phyloP scores from a whole-genome alignment of 345 rosid genomes.

The Clausena lansium region DNA sequence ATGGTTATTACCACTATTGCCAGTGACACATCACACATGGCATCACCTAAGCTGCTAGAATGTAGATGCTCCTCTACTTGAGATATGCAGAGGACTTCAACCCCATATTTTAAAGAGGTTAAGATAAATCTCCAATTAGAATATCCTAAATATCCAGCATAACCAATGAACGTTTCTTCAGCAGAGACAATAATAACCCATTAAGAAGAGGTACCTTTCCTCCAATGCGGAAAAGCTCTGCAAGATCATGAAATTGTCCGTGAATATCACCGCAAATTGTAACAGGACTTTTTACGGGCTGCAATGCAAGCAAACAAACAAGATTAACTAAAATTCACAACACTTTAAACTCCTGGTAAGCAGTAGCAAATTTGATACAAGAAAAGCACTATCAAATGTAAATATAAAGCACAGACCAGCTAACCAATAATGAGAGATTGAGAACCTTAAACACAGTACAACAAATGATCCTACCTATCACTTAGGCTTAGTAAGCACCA shows the following conservation, averaged over 20 bases:
- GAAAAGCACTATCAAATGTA: background rate
- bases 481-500: background rate
- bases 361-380: background rate
- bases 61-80: too few species aligned
- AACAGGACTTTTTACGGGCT: slow-evolving; percentile 97
- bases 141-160: background rate
- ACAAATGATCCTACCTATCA: background rate
- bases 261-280: slow-evolving; percentile 98
- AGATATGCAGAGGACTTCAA: background rate
- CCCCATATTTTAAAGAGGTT: background rate
- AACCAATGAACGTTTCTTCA: background rate
- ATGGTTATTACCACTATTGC: background rate
- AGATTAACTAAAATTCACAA: background rate
- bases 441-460: background rate
- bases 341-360: background rate
- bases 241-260: slow-evolving; percentile 98
- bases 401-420: background rate
- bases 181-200: background rate
- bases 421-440: background rate
- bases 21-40: background rate
- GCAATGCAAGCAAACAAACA: slow-evolving; percentile 16
- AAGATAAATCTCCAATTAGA: background rate
- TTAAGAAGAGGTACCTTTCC: slow-evolving; percentile 64
- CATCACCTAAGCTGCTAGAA: background rate
- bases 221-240: slow-evolving; percentile 94